Evolutionary conservation across 192 early-diverging fungal species (phyloP), one percentile per base, ranked within the genome.

Genomic region (Helicostylum pulchrum): DNA sequence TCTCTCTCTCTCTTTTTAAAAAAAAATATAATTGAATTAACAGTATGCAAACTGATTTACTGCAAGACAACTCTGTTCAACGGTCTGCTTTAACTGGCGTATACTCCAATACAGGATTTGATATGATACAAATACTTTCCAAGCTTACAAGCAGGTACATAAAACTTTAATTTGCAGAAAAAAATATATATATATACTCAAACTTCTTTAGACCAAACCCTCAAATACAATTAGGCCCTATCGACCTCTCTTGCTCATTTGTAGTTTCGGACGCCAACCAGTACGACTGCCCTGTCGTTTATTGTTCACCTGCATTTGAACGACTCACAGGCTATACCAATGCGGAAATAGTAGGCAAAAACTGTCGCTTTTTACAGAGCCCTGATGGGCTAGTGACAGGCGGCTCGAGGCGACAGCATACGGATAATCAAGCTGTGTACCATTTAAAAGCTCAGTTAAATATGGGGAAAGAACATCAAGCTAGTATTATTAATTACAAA

Each of bases 401-500:
- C 19, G 84, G 84, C 8, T 66, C 73, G 0, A 42, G 66, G 5
- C 68, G 84, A 26, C 57, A 67, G 44, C 72, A 74, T 34, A 77
- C 76, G 5, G 84, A 85, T 69, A 82, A 85, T 49, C 67, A 60
- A 21, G 72, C 83, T 0, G 79, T 84, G 0, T 72, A 64, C 43
- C 72, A 80, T 55, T 65, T 87, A 20, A 73, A 77, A 44, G 67
- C 77, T 11, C 61, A 66, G 12, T 42, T 85, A 53, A 53, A 75
- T 23, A 48, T 64, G 30, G 48, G 70, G 7, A 74, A 83, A 32
- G 85, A 87, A 62, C 74, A 77, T 39, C 85, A 87, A 65, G 83
- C 77, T 30, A 77, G 76, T 14, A 64, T 84, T n/a, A 85, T 87
- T 53, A 87, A 87, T 61, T 87, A 87, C 66, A 75, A 80, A 32